Percentiles rank a stretch among this genome's conserved stretches.
These are phyloP conservation scores for Phytopythium mirpurense DNA, from an alignment of 352 stramenopile genomes.

Conservation along the genomic window DNA sequence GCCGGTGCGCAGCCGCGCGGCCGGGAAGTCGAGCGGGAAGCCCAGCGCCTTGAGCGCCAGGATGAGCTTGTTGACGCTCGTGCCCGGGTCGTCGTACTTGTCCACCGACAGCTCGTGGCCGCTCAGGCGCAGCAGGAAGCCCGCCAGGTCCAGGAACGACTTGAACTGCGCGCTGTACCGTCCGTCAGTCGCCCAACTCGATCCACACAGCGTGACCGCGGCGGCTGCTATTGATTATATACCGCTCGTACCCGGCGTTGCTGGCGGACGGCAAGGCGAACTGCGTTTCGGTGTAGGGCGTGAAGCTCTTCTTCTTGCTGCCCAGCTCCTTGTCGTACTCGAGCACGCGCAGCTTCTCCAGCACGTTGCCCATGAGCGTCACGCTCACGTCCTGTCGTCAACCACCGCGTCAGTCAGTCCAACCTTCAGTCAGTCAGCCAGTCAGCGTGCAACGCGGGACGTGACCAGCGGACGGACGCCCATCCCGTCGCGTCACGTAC, in stretches of 20 bases:
- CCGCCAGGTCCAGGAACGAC: constrained; percentile 66
- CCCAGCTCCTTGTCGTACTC: constrained; percentile 73
- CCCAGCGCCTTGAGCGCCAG: constrained; percentile 75
- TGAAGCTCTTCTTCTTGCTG: constrained; percentile 77
- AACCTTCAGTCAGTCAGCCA: background rate
- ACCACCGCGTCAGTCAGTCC: background rate
- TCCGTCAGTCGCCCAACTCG: background rate
- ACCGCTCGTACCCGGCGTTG: constrained; percentile 47
- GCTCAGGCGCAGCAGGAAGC: constrained; percentile 70
- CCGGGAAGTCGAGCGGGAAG: constrained; percentile 77
- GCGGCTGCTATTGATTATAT: too few relatives aligned
- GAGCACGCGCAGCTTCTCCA: constrained; percentile 80
- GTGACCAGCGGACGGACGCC: background rate
- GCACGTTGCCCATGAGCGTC: constrained; percentile 76
- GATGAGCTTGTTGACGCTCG: constrained; percentile 86
- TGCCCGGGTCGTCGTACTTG: constrained; percentile 87
- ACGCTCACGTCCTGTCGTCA: constrained; percentile 59
- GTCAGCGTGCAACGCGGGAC: too few relatives aligned
- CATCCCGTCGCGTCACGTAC: background rate
- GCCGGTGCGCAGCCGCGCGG: constrained; percentile 70
- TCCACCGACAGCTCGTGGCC: constrained; percentile 79
- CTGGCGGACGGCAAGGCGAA: constrained; percentile 46
- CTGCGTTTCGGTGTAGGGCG: constrained; percentile 65
- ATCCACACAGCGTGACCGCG: too few relatives aligned
- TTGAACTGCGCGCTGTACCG: constrained; percentile 64